phyloP scores from a whole-genome alignment of 1,284 basidiomycete species.

The Trichosporon faecale region DNA sequence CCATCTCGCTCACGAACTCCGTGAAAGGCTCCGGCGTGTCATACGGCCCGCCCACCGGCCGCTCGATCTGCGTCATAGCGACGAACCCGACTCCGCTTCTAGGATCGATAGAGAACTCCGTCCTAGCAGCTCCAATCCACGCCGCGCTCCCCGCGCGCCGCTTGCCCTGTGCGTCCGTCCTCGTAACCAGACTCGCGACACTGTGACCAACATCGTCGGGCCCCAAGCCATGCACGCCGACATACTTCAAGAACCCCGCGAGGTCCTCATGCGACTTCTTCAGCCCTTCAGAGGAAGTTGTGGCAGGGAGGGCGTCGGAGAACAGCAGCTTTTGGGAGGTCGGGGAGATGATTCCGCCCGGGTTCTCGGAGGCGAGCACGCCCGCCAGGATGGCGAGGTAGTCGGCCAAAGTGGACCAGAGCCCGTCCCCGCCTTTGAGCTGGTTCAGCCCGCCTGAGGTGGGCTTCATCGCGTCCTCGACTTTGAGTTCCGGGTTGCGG shows the following conservation, averaged over 20 bases:
- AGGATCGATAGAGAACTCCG: constrained; percentile 37
- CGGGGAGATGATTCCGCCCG: background rate
- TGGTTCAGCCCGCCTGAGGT: background rate
- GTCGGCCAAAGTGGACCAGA: background rate
- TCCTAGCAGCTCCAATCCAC: constrained; percentile 23
- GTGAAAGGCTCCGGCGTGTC: background rate
- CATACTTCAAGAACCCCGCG: background rate
- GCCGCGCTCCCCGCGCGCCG: constrained; percentile 28
- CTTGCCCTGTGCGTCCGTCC: constrained; percentile 8
- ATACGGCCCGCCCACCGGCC: background rate
- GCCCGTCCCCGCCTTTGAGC: background rate
- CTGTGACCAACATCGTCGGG: background rate
- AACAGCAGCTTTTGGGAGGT: background rate
- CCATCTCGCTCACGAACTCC: background rate
- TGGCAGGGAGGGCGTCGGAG: background rate
- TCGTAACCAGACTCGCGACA: background rate
- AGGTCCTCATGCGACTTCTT: background rate
- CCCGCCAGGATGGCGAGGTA: background rate
- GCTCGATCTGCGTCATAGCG: background rate
- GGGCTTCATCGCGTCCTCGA: constrained; percentile 27
- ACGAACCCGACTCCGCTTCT: constrained; percentile 22
- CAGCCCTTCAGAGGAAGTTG: background rate
- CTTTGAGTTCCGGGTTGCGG: constrained; percentile 20
- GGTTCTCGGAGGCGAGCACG: background rate
- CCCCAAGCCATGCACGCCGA: background rate